Percentiles rank a stretch among this genome's conserved stretches.
phyloP scores from a whole-genome alignment of 116 monocot genomes.

The Thalassia testudinum region DNA sequence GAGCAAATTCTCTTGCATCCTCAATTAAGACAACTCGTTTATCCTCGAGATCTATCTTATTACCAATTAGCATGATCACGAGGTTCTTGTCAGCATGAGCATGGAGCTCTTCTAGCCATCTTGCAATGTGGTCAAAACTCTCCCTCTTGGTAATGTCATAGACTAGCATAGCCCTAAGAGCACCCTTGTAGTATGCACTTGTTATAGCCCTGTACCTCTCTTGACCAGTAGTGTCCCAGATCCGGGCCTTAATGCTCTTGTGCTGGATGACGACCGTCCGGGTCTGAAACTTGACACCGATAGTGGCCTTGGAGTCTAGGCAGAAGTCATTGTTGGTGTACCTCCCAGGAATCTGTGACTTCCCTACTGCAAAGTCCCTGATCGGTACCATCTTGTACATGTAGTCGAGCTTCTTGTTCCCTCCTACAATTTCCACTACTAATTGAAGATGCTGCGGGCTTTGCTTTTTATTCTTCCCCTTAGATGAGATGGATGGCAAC shows the following conservation, averaged over 20 bases:
- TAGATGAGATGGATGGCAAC: too few relatives aligned
- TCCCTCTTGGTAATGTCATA: too few relatives aligned
- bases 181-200: too few relatives aligned
- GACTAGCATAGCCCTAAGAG: too few relatives aligned
- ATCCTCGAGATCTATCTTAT: slow-evolving; percentile 19
- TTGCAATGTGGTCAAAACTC: too few relatives aligned
- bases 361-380: slow-evolving; percentile 76
- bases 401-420: slow-evolving; percentile 44
- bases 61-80: too few relatives aligned
- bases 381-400: slow-evolving; percentile 85
- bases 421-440: slow-evolving; percentile 1
- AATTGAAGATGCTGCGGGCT: too few relatives aligned
- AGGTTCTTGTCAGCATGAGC: slow-evolving; percentile 24
- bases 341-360: slow-evolving; percentile 72
- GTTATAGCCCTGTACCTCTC: too few relatives aligned
- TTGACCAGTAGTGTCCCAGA: too few relatives aligned
- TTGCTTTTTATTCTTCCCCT: too few relatives aligned
- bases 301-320: slow-evolving; percentile 61
- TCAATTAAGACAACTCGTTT: slow-evolving; percentile 14
- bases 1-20: slow-evolving; percentile 20
- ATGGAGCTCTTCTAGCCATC: slow-evolving; percentile 18
- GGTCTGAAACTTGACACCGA: slow-evolving; percentile 70
- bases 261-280: slow-evolving; percentile 47
- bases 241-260: too few relatives aligned
- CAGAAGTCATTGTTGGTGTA: slow-evolving; percentile 63